Base-by-base conservation (phyloP, 2,329 filamentous ascomycete species). In the Lojkania enalia region DNA sequence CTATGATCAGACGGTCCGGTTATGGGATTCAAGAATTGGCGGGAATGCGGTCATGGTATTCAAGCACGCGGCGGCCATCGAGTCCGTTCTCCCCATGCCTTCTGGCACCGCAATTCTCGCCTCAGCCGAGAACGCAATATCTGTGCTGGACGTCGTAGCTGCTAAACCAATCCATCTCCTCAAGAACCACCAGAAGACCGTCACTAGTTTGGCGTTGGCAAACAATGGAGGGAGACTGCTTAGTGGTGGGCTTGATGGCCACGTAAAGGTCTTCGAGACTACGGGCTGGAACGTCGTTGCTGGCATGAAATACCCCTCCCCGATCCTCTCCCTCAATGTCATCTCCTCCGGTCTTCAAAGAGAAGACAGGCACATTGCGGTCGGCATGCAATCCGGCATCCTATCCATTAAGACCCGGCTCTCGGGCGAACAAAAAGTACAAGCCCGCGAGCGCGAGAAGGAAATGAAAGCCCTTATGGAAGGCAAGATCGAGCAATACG, bases 241-340 rank as follows among this genome's bases (percentile, higher is more conserved):
- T 42, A 91, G 86, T 54, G 94, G 90, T 70, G 90, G 86, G 15
- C 78, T 99, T 35, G 94, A 99, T 69, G 95, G 94, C 7, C 94
- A 97, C 71, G 85, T 97, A 74, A 99, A 99, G 74, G 84, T 99
- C 29, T 97, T 95, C 61, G 92, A 97, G 72, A 96, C 91, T 1
- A 85, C 85, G 1, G 86, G 83, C 39, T 99, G 94, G 94, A 96
- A 96, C 65, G 88, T 97, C 5, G 91, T 97, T n/a, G 87, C 89
- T 29, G 92, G 89, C 39, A 84, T 87, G 49, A 99, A 97, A 73
- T 99, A 97, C 71, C 86, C 90, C 4, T 88, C 90, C 1, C 94
- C 94, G 1, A 87, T 99, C 46, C 82, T 99, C 11, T 88, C 90
- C 7, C 80, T 97, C 47, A 82, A 81, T 48, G 86, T 96, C 32